Base-by-base conservation (phyloP, 768 basidiomycete species). In the Amanita exitialis region DNA sequence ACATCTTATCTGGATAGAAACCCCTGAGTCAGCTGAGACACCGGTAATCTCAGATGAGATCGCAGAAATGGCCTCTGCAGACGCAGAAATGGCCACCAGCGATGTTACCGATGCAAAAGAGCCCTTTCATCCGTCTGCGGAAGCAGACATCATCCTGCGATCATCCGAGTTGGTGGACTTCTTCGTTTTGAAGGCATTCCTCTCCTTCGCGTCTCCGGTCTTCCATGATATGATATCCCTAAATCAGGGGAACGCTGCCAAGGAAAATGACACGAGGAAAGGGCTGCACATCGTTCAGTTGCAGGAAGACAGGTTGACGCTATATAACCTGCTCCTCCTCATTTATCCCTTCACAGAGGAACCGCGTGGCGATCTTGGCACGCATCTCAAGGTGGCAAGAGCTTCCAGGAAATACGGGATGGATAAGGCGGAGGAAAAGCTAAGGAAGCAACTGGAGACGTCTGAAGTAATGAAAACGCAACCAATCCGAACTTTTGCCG, bases 151-250 rank as follows among this genome's bases (percentile, higher is more conserved):
- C 12, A 60, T 66, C 37, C 53, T 66, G 8, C 59, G 53, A 13
- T 57, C 62, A 12, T 59, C 56, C n/a, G 67, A 70, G 52, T 54
- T 55, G 7, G 47, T 66, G 34, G 59, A 69, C 47, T 68, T 68
- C 54, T 59, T 56, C 23, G 58, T 64, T 30, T 56, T 57, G 47
- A 61, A 62, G 49, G 38, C 47, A 15, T 49, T 69, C 1, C 58
- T 71, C 6, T 53, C 61, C 6, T 28, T 65, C 8, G 56, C 59
- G 3, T 70, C 70, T 2, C 59, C 65, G 2, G 49, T 67, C 8
- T 70, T 69, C 49, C 52, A 52, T 16, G 59, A 51, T 39, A 69
- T 69, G 66, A 56, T 67, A 35, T 46, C 59, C 38, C 6, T 30
- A 30, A 30, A 30, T 12, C 28, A 30, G 28, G 28, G 28, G 28